Evolutionary conservation across 2,329 filamentous ascomycete genomes (phyloP).

Genomic region (Acarospora socialis): DNA sequence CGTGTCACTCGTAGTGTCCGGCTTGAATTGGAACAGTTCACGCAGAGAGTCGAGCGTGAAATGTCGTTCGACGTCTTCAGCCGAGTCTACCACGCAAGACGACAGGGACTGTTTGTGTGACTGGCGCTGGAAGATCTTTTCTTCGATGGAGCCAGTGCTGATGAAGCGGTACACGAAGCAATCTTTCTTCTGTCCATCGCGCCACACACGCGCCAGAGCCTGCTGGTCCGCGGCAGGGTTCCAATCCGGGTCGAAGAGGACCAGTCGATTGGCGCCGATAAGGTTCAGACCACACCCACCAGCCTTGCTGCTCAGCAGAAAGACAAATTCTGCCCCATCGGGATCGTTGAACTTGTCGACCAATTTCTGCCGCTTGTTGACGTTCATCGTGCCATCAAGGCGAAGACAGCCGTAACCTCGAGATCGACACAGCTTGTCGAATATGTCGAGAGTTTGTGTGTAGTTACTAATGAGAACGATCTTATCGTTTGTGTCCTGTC

Average conservation of each 20-base stretch:
- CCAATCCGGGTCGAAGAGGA: conserved; percentile 96
- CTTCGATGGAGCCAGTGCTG: conserved; percentile 91
- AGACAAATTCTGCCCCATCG: conserved; percentile 77
- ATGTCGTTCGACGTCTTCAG: conserved; percentile 92
- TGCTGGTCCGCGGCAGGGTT: conserved; percentile 97
- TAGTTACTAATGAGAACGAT: conserved; percentile 99
- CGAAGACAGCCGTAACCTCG: conserved; percentile 75
- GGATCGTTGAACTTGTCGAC: conserved; percentile 98
- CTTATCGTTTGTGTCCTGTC: conserved; percentile 94
- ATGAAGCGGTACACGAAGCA: conserved; percentile 99
- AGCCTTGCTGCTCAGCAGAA: conserved; percentile 91
- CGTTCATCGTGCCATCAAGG: conserved; percentile 93
- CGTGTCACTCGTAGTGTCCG: conserved; percentile 76
- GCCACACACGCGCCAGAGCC: conserved; percentile 92
- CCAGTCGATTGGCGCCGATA: conserved; percentile 84
- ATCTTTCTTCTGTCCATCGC: conserved; percentile 97
- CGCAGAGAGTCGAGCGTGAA: conserved; percentile 83
- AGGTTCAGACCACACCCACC: conserved; percentile 93
- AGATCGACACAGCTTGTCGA: conserved; percentile 75
- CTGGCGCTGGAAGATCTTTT: conserved; percentile 98
- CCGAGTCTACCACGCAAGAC: conserved; percentile 89
- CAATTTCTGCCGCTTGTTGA: conserved; percentile 90
- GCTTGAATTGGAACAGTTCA: conserved; percentile 86
- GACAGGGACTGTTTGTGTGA: conserved; percentile 96
- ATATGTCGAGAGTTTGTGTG: conserved; percentile 88